Base-by-base conservation (phyloP, 306 rosid genomes). In the Pachyrhizus erosus region DNA sequence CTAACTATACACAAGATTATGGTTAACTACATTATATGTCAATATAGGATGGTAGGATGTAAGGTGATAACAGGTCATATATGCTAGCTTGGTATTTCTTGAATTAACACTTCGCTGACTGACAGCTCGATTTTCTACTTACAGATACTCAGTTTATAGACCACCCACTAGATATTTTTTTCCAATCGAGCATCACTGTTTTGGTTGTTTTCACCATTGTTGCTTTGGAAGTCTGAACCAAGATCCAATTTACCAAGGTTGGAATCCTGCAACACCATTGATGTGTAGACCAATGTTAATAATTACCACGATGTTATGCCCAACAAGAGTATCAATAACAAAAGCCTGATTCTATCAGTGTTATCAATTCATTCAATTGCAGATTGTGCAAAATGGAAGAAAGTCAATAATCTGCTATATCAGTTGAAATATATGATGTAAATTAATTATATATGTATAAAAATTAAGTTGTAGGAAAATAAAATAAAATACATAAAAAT, bases 161-260 rank as follows among this genome's bases (percentile, higher is more conserved):
- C 78, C 83, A 57, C 45, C 88, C 75, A 72, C 81, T 73, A 20
- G 85, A 69, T 73, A 73, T 49, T 58, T 62, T 26, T 66, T 78
- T 65, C 81, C 55, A 60, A 57, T 73, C 70, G 84, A 79, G 46
- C 79, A 68, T 79, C 89, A 18, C 24, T 29, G 74, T 42, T 70
- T 68, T 42, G 82, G 45, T 48, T 81, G 75, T 17, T 70, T 64
- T 81, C 82, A 23, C 17, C 73, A 34, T 60, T 43, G 74, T 77
- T 82, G 57, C 90, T 90, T 31, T 84, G 84, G 64, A 89, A 79
- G 74, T 82, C 86, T 68, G 89, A 87, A 76, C 65, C 94, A 23
- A 89, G 82, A 80, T 92, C 92, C 89, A 88, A 74, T 68, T 75
- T 68, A 48, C 54, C 78, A 1, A 46, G 75, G 51, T 83, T 54